A percentile compares a stretch with the other conserved stretches of the same genome.
Evolutionary conservation across 108 stramenopile species (phyloP).

Genomic region (Skeletonema grethae): DNA sequence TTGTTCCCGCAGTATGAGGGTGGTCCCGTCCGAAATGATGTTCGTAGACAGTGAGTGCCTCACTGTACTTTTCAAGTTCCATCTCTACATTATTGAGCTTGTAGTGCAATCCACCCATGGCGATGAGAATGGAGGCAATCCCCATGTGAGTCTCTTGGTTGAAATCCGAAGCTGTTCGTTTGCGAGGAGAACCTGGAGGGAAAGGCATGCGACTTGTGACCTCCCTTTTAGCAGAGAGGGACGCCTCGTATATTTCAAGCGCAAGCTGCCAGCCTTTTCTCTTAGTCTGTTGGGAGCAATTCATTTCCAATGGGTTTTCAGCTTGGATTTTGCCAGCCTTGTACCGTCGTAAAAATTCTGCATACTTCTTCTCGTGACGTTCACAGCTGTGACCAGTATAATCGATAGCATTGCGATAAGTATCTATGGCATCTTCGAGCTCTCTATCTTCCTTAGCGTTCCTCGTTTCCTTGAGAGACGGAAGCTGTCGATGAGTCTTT

Average conservation of each 20-base stretch:
- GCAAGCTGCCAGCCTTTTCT: constrained; percentile 64
- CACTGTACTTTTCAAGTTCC: constrained; percentile 69
- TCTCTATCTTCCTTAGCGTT: constrained; percentile 46
- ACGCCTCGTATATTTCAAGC: constrained; percentile 61
- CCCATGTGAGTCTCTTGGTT: constrained; percentile 41
- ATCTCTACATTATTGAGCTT: constrained; percentile 70
- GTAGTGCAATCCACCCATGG: constrained; percentile 80
- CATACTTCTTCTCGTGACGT: constrained; percentile 64
- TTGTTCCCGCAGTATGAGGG: constrained; percentile 74
- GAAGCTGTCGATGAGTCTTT: constrained; percentile 53
- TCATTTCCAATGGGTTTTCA: constrained; percentile 7
- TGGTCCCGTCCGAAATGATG: constrained; percentile 68
- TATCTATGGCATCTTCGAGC: constrained; percentile 62
- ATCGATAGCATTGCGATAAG: constrained; percentile 58
- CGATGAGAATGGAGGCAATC: constrained; percentile 69
- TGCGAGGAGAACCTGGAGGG: constrained; percentile 32
- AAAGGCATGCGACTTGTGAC: constrained; percentile 14
- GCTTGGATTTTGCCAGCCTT: constrained; percentile 46
- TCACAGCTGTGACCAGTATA: constrained; percentile 38
- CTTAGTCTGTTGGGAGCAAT: constrained; percentile 9
- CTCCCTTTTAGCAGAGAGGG: constrained; percentile 54
- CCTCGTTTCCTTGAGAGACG: constrained; percentile 27
- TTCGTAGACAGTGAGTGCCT: constrained; percentile 64
- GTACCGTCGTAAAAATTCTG: constrained; percentile 52
- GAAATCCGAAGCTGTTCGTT: constrained; percentile 30